phyloP scores from a whole-genome alignment of 306 rosid species.

The Citrullus mucosospermus region DNA sequence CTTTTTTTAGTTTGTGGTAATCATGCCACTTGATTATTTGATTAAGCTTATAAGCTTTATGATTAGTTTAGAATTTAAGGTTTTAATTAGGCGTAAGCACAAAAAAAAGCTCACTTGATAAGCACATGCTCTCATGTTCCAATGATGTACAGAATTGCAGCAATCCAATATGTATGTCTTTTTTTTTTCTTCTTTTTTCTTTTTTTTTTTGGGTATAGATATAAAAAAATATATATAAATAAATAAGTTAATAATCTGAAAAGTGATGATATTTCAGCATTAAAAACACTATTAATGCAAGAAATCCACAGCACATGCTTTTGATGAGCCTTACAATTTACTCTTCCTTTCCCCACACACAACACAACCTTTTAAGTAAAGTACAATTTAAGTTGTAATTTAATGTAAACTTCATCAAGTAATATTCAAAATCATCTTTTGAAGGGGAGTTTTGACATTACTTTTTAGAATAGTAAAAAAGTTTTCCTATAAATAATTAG shows the following conservation, averaged over 20 bases:
- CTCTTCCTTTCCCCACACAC: not conserved
- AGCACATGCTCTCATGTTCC: slow-evolving; percentile 59
- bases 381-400: slow-evolving; percentile 1
- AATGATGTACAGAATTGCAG: slow-evolving; percentile 16
- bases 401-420: not conserved
- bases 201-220: not conserved
- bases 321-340: slow-evolving; percentile 1
- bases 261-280: not conserved
- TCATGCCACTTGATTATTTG: not conserved
- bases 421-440: not conserved
- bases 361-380: not conserved
- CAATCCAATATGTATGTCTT: slow-evolving; percentile 4
- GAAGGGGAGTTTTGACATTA: not conserved
- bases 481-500: not conserved
- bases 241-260: not conserved
- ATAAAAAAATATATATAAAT: not conserved
- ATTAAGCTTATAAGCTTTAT: not conserved
- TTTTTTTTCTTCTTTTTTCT: no score
- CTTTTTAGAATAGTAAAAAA: not conserved
- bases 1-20: not conserved
- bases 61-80: not conserved
- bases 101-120: not conserved
- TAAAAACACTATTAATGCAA: slow-evolving; percentile 1
- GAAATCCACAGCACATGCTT: slow-evolving; percentile 4
- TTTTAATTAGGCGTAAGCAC: not conserved